phyloP scores from a whole-genome alignment of 2,329 filamentous ascomycete species.

The Diplodia scrobiculata region DNA sequence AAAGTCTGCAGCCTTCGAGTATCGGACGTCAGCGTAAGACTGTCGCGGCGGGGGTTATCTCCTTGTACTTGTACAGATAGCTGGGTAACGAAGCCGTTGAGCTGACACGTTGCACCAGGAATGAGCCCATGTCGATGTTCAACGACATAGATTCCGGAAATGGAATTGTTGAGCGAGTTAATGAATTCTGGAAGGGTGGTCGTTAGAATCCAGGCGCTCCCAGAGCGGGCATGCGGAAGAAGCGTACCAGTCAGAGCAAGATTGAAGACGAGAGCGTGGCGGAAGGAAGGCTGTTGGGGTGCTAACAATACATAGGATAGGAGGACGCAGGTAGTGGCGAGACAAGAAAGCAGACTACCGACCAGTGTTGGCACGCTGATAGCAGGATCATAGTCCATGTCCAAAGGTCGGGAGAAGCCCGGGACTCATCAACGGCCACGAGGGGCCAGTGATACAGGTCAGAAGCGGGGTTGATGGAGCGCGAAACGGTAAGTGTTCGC shows the following conservation, averaged over 20 bases:
- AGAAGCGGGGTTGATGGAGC: background rate
- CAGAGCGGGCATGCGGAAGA: background rate
- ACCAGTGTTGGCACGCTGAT: constrained; percentile 33
- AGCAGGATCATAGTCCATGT: constrained; percentile 27
- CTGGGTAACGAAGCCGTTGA: constrained; percentile 53
- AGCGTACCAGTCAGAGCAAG: constrained; percentile 35
- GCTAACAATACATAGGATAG: constrained; percentile 33
- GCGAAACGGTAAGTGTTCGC: background rate
- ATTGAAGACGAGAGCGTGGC: constrained; percentile 36
- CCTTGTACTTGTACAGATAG: constrained; percentile 49
- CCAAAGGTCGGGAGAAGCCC: constrained; percentile 1
- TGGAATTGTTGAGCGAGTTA: constrained; percentile 49
- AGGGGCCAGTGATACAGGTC: background rate
- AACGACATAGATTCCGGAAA: constrained; percentile 47
- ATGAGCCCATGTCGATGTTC: constrained; percentile 35
- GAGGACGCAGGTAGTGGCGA: constrained; percentile 33
- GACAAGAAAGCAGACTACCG: constrained; percentile 35
- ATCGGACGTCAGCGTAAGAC: constrained; percentile 10
- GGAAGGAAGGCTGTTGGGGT: constrained; percentile 34
- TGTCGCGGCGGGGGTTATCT: background rate
- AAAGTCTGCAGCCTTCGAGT: constrained; percentile 40
- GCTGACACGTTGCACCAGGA: constrained; percentile 42
- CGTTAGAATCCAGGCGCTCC: background rate
- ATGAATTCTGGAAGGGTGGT: constrained; percentile 45
- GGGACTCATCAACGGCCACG: constrained; percentile 14